These are phyloP conservation scores for Talaromyces sp. DNA, from an alignment of 2,329 filamentous ascomycete species.

Conservation along the genomic window DNA sequence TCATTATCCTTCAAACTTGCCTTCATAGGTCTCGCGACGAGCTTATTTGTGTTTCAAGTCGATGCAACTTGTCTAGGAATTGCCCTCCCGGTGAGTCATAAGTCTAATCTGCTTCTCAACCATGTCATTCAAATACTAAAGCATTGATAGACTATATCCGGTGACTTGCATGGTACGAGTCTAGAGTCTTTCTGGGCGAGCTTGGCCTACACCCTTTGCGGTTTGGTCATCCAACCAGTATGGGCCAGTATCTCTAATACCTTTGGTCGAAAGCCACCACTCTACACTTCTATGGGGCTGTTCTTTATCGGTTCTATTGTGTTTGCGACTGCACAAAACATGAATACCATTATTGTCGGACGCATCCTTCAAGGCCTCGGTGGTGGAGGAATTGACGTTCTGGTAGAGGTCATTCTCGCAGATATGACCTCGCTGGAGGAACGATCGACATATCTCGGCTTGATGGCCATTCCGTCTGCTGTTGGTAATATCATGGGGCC, in stretches of 20 bases:
- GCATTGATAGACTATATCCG: constrained; percentile 45
- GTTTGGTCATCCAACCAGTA: constrained; percentile 53
- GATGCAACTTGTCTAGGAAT: constrained; percentile 2
- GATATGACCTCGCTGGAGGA: constrained; percentile 45
- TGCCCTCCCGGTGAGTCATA: not conserved
- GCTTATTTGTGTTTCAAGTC: not conserved
- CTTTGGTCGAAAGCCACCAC: constrained; percentile 49
- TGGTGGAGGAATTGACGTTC: constrained; percentile 41
- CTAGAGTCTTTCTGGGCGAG: constrained; percentile 69
- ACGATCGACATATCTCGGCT: constrained; percentile 28
- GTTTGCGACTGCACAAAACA: constrained; percentile 46
- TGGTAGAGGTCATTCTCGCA: constrained; percentile 47
- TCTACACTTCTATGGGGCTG: constrained; percentile 41
- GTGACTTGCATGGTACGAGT: constrained; percentile 50
- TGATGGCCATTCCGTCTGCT: constrained; percentile 23
- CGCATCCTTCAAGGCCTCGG: constrained; percentile 55
- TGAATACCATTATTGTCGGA: constrained; percentile 51
- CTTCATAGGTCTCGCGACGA: constrained; percentile 3
- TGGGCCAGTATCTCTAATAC: constrained; percentile 52
- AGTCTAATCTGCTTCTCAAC: not conserved
- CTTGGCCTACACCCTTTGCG: constrained; percentile 65
- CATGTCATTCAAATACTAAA: not conserved
- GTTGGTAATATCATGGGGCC: constrained; percentile 50
- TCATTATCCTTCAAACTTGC: constrained; percentile 2
- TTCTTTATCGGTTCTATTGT: constrained; percentile 55